Conservation (phyloP, 148 eudicot species). For the Cornus controversa region DNA sequence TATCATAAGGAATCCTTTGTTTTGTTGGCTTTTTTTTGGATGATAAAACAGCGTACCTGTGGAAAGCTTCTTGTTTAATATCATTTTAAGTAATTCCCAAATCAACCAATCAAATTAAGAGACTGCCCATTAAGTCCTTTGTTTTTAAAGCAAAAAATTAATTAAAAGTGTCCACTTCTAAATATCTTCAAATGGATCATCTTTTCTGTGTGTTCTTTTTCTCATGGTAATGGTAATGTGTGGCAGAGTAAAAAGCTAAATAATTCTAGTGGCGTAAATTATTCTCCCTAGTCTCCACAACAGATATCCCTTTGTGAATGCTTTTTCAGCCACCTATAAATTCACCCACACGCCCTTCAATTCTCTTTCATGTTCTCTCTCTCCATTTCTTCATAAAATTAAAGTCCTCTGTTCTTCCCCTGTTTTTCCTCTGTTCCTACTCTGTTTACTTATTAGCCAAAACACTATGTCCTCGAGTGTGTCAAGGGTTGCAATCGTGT, state of each 20-base stretch:
- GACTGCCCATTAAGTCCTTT: not conserved
- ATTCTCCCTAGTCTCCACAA: too few species aligned
- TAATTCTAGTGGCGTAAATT: too few species aligned
- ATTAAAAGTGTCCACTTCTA: not conserved
- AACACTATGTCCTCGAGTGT: slow-evolving; percentile 19
- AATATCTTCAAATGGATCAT: not conserved
- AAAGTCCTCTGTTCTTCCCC: not conserved
- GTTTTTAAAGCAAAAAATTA: not conserved
- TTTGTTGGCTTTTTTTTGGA: not conserved
- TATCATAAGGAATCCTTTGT: slow-evolving; percentile 10
- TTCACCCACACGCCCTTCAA: too few species aligned
- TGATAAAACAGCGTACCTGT: not conserved
- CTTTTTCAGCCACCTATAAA: too few species aligned
- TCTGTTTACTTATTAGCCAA: too few species aligned
- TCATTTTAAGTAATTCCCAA: not conserved
- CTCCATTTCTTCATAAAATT: not conserved
- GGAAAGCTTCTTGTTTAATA: not conserved
- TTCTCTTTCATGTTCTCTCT: not conserved
- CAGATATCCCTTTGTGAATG: too few species aligned
- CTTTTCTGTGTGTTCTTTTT: too few species aligned
- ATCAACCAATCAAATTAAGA: not conserved
- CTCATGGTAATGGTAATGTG: too few species aligned
- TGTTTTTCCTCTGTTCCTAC: not conserved
- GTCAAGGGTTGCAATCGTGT: slow-evolving; percentile 25
- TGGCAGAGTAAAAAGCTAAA: slow-evolving; percentile 6